Evolutionary conservation across 306 rosid species (phyloP).

Genomic region (Ammopiptanthus mongolicus): DNA sequence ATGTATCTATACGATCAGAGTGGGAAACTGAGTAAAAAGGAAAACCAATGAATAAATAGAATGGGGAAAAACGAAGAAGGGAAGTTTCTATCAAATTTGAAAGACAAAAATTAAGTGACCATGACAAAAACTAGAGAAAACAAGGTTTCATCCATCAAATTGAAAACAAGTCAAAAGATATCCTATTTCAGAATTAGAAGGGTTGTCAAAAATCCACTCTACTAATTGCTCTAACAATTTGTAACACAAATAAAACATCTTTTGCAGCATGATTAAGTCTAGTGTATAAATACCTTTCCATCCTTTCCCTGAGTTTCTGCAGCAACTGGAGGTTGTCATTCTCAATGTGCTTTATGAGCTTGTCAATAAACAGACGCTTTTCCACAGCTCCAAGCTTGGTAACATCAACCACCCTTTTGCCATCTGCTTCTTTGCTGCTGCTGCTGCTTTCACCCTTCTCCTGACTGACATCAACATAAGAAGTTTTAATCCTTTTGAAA

Average conservation of each 20-base stretch:
- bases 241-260: background rate
- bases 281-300: slow-evolving; percentile 40
- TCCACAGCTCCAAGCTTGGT: slow-evolving; percentile 57
- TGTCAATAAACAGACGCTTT: slow-evolving; percentile 46
- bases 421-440: slow-evolving; percentile 18
- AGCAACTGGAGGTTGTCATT: slow-evolving; percentile 48
- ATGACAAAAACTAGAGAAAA: background rate
- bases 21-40: background rate
- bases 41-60: background rate
- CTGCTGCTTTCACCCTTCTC: slow-evolving; percentile 17
- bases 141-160: slow-evolving; percentile 19
- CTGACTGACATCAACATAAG: slow-evolving; percentile 40
- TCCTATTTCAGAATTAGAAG: background rate
- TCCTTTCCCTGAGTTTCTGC: slow-evolving; percentile 42
- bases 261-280: slow-evolving; percentile 14
- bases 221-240: background rate
- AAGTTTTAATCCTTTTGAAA: slow-evolving; percentile 45
- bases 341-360: slow-evolving; percentile 55
- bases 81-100: slow-evolving; percentile 4
- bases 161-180: slow-evolving; percentile 3
- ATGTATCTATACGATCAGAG: background rate
- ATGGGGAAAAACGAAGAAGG: background rate
- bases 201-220: background rate
- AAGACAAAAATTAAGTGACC: background rate
- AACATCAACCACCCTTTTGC: slow-evolving; percentile 50